phyloP scores from a whole-genome alignment of 192 early-diverging fungal species.

The Backusella sp. region DNA sequence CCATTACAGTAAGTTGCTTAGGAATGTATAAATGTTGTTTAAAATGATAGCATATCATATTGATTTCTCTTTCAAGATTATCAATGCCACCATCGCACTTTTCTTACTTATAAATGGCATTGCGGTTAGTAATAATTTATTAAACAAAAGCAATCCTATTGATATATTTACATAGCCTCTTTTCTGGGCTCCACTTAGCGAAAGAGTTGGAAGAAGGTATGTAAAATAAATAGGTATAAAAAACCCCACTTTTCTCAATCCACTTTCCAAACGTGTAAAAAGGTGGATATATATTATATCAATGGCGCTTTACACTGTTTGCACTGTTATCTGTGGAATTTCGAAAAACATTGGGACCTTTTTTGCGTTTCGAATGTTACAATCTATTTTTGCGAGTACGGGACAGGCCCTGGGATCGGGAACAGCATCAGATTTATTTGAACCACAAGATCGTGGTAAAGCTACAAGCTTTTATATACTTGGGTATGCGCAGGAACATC shows the following conservation, averaged over 20 bases:
- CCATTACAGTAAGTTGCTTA: slow-evolving; percentile 17
- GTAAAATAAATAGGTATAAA: neutral
- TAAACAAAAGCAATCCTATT: neutral
- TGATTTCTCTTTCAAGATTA: neutral
- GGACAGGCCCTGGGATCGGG: slow-evolving; percentile 34
- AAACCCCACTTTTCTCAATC: neutral
- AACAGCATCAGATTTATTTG: slow-evolving; percentile 35
- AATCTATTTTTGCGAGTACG: slow-evolving; percentile 28
- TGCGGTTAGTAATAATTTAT: neutral
- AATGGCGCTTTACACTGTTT: slow-evolving; percentile 27
- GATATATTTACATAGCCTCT: slow-evolving; percentile 11
- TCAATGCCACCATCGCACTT: slow-evolving; percentile 26
- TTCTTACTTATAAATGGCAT: slow-evolving; percentile 18
- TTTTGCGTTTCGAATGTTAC: slow-evolving; percentile 34
- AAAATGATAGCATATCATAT: neutral
- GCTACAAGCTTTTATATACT: slow-evolving; percentile 32
- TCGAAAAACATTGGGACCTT: slow-evolving; percentile 31
- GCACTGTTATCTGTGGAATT: slow-evolving; percentile 26
- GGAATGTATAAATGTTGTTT: neutral
- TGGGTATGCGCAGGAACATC: slow-evolving; percentile 13
- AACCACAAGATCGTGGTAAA: slow-evolving; percentile 26
- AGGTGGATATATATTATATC: slow-evolving; percentile 34
- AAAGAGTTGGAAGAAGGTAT: slow-evolving; percentile 28
- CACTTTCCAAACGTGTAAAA: neutral
- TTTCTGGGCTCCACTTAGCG: slow-evolving; percentile 29